Evolutionary conservation across 2,329 filamentous ascomycete species (phyloP), one percentile per base, ranked within the genome.

Genomic region (Sporothrix pseudoabietina): DNA sequence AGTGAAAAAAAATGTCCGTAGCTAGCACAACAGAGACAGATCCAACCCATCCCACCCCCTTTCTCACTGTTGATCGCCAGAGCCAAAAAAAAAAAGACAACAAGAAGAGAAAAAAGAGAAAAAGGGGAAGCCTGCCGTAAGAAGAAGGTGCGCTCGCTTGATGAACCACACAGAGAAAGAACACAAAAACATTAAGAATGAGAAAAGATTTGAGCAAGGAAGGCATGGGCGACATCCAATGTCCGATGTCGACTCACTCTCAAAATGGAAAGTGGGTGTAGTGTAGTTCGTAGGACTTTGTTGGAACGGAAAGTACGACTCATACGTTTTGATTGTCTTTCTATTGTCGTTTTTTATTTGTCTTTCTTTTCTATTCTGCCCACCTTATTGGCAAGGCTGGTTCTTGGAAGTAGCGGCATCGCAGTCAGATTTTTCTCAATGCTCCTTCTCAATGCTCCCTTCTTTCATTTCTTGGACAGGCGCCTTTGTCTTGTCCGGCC

Each of bases 351-450:
- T 14, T 49, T 49, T 14, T 49, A 5, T 49, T 49, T 19, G 4
- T 19, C 14, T 49, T 49, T 49, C 14, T 16, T 49, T 19, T 19
- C 14, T 49, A 19, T 35, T 35, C 35, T 35, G 35, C 35, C 35
- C 44, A 47, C 22, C 26, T 47, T 22, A 44, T 16, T 47, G 14
- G 39, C 16, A 66, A 12, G 39, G 61, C 61, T 47, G 61, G 39
- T n/a, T n/a, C 47, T 69, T 52, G 44, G 66, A 14, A 71, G 35
- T 35, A 35, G 55, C 69, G 69, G 44, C 44, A 26, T 52, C 69
- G 57, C 69, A 26, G 69, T 61, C 55, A 41, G 19, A 63, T 19
- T 52, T 71, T 71, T 71, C 19, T 22, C 59, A 2, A 52, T 14
- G 32, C 8, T 35, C 6, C 26, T 71, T 71, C 19, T 22, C 59